Evolutionary conservation across 306 rosid genomes (phyloP).

Genomic region (Cucumis hystrix): DNA sequence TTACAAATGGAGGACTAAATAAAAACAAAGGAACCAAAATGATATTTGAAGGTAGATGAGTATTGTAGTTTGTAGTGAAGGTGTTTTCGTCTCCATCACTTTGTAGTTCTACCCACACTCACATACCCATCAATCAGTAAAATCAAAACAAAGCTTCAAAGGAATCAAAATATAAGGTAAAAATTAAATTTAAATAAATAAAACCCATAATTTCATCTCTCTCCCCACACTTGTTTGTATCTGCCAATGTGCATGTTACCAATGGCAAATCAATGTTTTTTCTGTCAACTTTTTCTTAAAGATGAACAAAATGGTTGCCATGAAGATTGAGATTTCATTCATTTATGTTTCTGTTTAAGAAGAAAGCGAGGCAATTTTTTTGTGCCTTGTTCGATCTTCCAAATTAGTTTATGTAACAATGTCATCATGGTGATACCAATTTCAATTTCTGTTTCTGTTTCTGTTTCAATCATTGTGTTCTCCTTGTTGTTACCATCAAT

Average conservation of each 20-base stretch:
- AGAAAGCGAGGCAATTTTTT: background rate
- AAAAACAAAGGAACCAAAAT: too few species aligned
- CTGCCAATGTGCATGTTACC: background rate
- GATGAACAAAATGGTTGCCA: background rate
- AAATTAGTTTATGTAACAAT: background rate
- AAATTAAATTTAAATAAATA: too few species aligned
- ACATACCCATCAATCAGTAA: background rate
- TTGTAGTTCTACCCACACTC: background rate
- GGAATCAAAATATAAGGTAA: background rate
- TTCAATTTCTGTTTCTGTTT: background rate
- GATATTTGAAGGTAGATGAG: too few species aligned
- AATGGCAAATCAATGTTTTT: background rate
- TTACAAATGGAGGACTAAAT: too few species aligned
- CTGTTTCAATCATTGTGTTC: background rate
- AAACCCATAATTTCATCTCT: background rate
- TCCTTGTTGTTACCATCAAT: conserved; percentile 32
- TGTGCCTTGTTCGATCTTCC: background rate
- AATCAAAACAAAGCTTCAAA: too few species aligned
- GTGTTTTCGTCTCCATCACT: background rate
- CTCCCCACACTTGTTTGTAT: background rate
- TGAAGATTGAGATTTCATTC: background rate
- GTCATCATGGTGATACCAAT: background rate
- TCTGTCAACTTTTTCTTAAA: background rate
- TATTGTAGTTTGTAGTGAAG: background rate
- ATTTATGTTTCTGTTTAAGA: background rate